Evolutionary conservation across 805 yeast species (phyloP), one percentile per base, ranked within the genome.

Genomic region (Yamadazyma paraphyllophila): DNA sequence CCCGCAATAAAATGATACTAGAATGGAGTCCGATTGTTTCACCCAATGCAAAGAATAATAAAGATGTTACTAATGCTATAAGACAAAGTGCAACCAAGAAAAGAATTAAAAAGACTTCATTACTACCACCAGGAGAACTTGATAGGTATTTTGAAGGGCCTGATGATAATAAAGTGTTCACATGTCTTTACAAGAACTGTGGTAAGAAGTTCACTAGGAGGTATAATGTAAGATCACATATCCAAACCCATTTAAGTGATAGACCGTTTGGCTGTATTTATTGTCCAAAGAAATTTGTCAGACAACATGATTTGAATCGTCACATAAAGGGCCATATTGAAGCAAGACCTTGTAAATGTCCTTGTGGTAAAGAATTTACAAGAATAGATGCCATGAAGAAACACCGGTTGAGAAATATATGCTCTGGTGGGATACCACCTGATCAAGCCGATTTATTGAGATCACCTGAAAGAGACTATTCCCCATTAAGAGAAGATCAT

Each of bases 201-300:
- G 85, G 87, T 8, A 90, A 94, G 66, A 69, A 77, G 44, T 92
- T 94, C 66, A 82, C 90, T 7, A 76, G 99, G 59, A 75, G 96
- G 39, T 95, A 95, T 65, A 94, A 94, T 58, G 88, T 89, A 10
- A 73, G 98, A 50, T 88, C 97, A 0, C 99, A 94, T 63, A 91
- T 94, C 46, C 99, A 94, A 62, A 94, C 99, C 0, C 99, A 94
- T 71, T 67, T 94, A 41, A 83, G 92, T 61, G 99, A 95, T 63
- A 73, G 97, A 51, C 99, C 99, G 1, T 92, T 88, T 65, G 70
- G 76, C 0, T 94, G 99, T 67, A 71, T 71, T 2, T 73, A 74
- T 36, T 94, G 99, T 65, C 77, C 80, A 3, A 88, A 91, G 55
- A 79, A 88, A 32, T 94, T 94, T 69, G 99, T 94, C 17, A 77